These are phyloP conservation scores for Backusella australiensis DNA, from an alignment of 192 early-diverging fungal species.

Conservation along the genomic window DNA sequence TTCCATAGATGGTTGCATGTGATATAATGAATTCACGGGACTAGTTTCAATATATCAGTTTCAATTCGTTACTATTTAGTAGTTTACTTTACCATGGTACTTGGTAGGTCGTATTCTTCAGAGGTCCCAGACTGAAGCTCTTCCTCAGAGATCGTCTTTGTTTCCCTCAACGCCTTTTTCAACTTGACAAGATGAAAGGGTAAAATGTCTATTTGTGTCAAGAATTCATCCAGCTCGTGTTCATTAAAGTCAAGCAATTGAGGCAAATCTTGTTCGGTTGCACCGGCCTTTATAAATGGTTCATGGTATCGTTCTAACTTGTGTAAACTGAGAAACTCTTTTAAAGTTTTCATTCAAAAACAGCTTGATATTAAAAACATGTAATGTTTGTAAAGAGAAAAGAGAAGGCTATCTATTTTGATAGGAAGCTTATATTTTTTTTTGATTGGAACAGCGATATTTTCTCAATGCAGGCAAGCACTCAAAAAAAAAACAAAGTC, in stretches of 20 bases:
- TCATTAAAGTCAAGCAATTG: slow-evolving; percentile 51
- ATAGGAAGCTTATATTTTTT: background rate
- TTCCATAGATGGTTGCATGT: slow-evolving; percentile 55
- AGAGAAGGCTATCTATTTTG: background rate
- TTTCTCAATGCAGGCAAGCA: background rate
- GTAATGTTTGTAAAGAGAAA: slow-evolving; percentile 1
- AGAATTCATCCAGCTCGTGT: slow-evolving; percentile 47
- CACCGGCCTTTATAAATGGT: slow-evolving; percentile 46
- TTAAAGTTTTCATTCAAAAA: slow-evolving; percentile 36
- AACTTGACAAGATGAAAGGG: slow-evolving; percentile 55
- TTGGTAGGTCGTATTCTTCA: background rate
- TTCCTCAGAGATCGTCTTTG: slow-evolving; percentile 27
- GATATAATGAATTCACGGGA: slow-evolving; percentile 45
- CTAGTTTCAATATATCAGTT: slow-evolving; percentile 9
- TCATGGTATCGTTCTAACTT: slow-evolving; percentile 49
- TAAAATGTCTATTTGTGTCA: slow-evolving; percentile 44
- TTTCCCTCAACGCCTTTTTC: slow-evolving; percentile 44
- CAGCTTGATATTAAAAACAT: background rate
- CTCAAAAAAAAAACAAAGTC: background rate
- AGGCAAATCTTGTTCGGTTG: slow-evolving; percentile 44
- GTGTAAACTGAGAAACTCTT: slow-evolving; percentile 45
- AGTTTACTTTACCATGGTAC: background rate
- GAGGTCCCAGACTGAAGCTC: background rate
- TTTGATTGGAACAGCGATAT: slow-evolving; percentile 1
- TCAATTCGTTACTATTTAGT: background rate